Evolutionary conservation across 805 yeast genomes (phyloP).

Genomic region (Brettanomyces anomalus): DNA sequence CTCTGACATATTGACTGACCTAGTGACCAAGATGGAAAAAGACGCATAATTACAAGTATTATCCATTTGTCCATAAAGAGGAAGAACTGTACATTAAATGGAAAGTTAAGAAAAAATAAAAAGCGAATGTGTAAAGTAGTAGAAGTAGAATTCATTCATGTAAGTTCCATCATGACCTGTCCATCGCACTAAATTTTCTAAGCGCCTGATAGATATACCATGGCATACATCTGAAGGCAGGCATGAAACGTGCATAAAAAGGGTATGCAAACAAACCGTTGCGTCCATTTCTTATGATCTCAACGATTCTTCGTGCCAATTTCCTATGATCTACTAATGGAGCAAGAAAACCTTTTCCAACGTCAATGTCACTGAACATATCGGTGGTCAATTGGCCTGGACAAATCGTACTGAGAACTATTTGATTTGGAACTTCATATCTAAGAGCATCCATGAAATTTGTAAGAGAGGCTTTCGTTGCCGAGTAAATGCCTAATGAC

Average conservation of each 20-base stretch:
- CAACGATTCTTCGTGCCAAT: conserved; percentile 29
- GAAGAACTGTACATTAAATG: too few species aligned
- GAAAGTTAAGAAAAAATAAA: too few species aligned
- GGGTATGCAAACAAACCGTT: conserved; percentile 37
- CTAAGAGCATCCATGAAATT: conserved; percentile 37
- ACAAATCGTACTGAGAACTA: conserved; percentile 30
- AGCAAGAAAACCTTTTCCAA: conserved; percentile 34
- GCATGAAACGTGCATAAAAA: conserved; percentile 37
- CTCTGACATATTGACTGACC: conserved; percentile 16
- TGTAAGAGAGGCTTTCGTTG: conserved; percentile 37
- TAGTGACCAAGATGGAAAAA: conserved; percentile 15
- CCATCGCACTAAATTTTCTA: conserved; percentile 24
- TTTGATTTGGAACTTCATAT: conserved; percentile 27
- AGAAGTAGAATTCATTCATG: neutral
- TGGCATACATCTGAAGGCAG: conserved; percentile 35
- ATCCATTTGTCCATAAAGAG: too few species aligned
- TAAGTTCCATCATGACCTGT: conserved; percentile 10
- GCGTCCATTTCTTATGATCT: conserved; percentile 28
- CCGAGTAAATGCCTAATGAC: conserved; percentile 38
- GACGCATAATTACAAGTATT: conserved; percentile 6
- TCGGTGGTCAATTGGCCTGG: conserved; percentile 44
- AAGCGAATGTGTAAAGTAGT: neutral
- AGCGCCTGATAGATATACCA: conserved; percentile 25
- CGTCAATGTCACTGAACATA: conserved; percentile 40
- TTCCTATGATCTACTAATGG: conserved; percentile 33